A percentile compares a stretch with the other conserved stretches of the same genome.
phyloP scores from a whole-genome alignment of 768 basidiomycete genomes.

The Agrocybe pediades region DNA sequence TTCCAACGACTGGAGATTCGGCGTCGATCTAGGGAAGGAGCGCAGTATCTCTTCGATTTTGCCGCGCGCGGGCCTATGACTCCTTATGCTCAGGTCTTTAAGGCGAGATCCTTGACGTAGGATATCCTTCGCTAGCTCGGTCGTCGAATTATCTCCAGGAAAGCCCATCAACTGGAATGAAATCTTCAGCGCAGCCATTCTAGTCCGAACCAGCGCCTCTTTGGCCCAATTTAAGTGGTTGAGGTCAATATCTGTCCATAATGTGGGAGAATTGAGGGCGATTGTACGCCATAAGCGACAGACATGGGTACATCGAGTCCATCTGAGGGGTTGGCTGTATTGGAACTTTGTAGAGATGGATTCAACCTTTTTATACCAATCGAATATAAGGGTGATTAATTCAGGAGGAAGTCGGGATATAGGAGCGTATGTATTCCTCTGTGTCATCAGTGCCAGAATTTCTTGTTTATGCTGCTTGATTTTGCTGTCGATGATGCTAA shows the following conservation, averaged over 20 bases:
- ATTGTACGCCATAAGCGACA: slow-evolving; percentile 7
- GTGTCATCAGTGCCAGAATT: neutral
- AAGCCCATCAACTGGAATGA: neutral
- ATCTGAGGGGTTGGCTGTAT: neutral
- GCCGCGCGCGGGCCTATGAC: neutral
- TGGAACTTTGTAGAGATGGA: neutral
- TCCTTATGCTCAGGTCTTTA: neutral
- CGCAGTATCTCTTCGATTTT: slow-evolving; percentile 3
- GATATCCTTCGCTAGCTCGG: neutral
- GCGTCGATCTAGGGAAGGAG: slow-evolving; percentile 2
- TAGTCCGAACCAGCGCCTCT: slow-evolving; percentile 3
- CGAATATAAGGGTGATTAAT: slow-evolving; percentile 4
- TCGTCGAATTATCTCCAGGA: no score
- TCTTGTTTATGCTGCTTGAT: neutral
- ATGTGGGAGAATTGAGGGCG: slow-evolving; percentile 4
- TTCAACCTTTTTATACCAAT: neutral
- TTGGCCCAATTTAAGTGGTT: neutral
- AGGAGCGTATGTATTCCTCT: slow-evolving; percentile 5
- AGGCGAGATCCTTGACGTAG: neutral
- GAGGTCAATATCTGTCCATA: slow-evolving; percentile 4
- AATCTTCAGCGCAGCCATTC: slow-evolving; percentile 3
- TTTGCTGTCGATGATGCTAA: slow-evolving; percentile 2
- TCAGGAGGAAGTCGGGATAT: slow-evolving; percentile 9
- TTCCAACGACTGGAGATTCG: neutral
- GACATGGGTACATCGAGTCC: slow-evolving; percentile 6